phyloP scores from a whole-genome alignment of 2,329 filamentous ascomycete genomes.

The Fusarium sp. region DNA sequence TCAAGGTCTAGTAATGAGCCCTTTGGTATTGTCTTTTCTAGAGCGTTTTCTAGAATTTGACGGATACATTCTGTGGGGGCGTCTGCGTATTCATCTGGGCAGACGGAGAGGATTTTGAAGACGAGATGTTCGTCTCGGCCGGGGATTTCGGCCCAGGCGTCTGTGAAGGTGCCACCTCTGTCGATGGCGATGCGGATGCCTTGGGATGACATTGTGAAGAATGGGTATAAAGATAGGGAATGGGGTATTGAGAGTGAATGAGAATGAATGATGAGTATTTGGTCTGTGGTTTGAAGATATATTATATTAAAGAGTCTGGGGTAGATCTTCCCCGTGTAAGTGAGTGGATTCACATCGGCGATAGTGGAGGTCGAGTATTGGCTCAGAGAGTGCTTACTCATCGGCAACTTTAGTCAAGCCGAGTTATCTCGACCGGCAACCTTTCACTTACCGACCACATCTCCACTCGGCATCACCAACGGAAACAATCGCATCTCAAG shows the following conservation, averaged over 20 bases:
- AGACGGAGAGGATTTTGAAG: slow-evolving; percentile 58
- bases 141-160: slow-evolving; percentile 42
- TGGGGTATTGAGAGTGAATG: background rate
- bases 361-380: background rate
- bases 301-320: slow-evolving; percentile 25
- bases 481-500: background rate
- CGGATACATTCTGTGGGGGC: slow-evolving; percentile 80
- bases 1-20: slow-evolving; percentile 52
- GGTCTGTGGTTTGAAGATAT: slow-evolving; percentile 24
- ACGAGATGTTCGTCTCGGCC: slow-evolving; percentile 40
- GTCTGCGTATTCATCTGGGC: slow-evolving; percentile 78
- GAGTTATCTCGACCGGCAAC: slow-evolving; percentile 20
- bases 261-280: background rate
- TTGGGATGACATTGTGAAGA: slow-evolving; percentile 33
- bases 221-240: background rate
- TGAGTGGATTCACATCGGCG: slow-evolving; percentile 4
- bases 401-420: slow-evolving; percentile 24
- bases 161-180: slow-evolving; percentile 47
- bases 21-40: slow-evolving; percentile 49
- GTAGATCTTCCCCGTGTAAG: slow-evolving; percentile 11
- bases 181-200: slow-evolving; percentile 48
- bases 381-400: slow-evolving; percentile 11
- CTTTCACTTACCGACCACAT: slow-evolving; percentile 8
- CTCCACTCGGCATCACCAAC: slow-evolving; percentile 24
- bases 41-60: slow-evolving; percentile 53